These are phyloP conservation scores for Pisolithus marmoratus DNA, from an alignment of 768 basidiomycete genomes.

Conservation along the genomic window DNA sequence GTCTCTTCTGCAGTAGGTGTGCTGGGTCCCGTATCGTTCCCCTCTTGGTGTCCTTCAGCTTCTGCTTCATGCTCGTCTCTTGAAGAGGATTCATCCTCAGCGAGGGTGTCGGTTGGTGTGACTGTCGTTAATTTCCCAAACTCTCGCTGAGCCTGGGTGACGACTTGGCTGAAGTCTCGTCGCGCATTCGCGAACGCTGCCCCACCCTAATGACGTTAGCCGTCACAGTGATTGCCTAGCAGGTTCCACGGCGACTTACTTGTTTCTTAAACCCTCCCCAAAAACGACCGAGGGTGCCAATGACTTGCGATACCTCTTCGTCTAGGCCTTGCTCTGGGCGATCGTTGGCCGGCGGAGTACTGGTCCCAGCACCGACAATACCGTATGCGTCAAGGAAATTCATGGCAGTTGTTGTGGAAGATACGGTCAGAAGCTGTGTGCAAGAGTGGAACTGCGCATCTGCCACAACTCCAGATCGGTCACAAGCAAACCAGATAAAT, in stretches of 20 bases:
- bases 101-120: conserved; percentile 10
- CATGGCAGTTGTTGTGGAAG: conserved; percentile 35
- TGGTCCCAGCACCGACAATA: conserved; percentile 37
- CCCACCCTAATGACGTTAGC: conserved; percentile 48
- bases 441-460: too few species aligned
- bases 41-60: conserved; percentile 13
- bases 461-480: neutral
- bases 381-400: conserved; percentile 74
- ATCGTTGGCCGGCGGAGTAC: conserved; percentile 39
- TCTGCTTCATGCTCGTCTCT: conserved; percentile 1
- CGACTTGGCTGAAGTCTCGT: conserved; percentile 68
- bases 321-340: conserved; percentile 57
- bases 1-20: conserved; percentile 20
- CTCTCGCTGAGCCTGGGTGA: conserved; percentile 76
- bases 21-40: conserved; percentile 21
- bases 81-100: conserved; percentile 7
- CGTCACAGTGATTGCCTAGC: neutral
- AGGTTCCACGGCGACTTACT: conserved; percentile 38
- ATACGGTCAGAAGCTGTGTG: too few species aligned
- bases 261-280: conserved; percentile 93
- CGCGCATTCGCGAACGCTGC: conserved; percentile 60
- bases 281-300: conserved; percentile 79
- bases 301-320: conserved; percentile 84
- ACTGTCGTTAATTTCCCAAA: conserved; percentile 51
- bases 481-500: too few species aligned